These are phyloP conservation scores for Metarhizium rileyi DNA, from an alignment of 2,329 filamentous ascomycete genomes.

Conservation along the genomic window DNA sequence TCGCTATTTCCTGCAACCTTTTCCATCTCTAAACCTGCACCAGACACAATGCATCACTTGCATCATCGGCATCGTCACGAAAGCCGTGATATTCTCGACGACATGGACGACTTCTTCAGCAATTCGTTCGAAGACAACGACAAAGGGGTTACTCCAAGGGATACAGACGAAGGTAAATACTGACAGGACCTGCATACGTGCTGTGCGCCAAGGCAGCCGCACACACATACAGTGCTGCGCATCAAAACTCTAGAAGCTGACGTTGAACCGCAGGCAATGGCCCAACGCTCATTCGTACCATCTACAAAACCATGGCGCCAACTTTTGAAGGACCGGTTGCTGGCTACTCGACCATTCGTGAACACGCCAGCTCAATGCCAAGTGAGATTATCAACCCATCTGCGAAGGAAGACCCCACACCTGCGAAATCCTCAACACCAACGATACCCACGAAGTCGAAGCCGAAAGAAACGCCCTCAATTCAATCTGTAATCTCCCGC, in stretches of 20 bases:
- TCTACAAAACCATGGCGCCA: conserved; percentile 31
- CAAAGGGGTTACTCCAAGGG: not conserved
- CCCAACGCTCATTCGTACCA: conserved; percentile 24
- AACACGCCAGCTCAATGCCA: conserved; percentile 8
- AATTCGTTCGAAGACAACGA: not conserved
- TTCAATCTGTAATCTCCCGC: conserved; percentile 18
- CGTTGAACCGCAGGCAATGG: not conserved
- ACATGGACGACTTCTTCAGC: not conserved
- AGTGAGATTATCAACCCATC: not conserved
- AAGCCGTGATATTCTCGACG: conserved; percentile 1
- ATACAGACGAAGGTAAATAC: conserved; percentile 1
- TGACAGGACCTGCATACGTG: not conserved
- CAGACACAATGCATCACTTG: conserved; percentile 19
- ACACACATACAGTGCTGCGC: too few species aligned
- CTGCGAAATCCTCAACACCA: conserved; percentile 7
- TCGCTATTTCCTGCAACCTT: conserved; percentile 1
- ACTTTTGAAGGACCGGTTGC: conserved; percentile 33
- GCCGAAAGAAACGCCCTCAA: conserved; percentile 9
- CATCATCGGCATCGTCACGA: conserved; percentile 20
- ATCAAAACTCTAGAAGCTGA: not conserved
- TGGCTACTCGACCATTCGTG: conserved; percentile 29
- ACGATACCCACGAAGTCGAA: not conserved
- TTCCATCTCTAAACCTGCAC: not conserved
- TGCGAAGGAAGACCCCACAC: conserved; percentile 1
- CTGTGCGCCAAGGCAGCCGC: too few species aligned